Base-by-base conservation (phyloP, 495 filamentous ascomycete genomes). In the Neurospora sp. region DNA sequence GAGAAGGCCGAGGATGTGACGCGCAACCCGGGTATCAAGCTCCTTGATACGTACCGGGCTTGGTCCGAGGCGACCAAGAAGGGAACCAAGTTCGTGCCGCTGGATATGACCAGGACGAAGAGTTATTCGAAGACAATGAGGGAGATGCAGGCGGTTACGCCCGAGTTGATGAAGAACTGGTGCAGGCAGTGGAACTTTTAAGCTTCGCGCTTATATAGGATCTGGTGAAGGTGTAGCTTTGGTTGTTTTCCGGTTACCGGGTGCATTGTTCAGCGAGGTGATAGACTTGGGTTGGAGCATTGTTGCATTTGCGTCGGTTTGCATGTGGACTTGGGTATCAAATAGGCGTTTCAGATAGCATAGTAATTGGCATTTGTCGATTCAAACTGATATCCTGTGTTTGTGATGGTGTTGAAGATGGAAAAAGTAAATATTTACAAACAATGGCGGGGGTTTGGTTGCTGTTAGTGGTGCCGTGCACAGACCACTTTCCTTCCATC, bases 161-260 rank as follows among this genome's bases (percentile, higher is more conserved):
- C 72, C 2, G 79, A 80, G 16, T 74, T 86, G 78, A 85, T 88
- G 82, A 76, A 74, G 65, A 79, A 81, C 40, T 89, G 87, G 86
- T 81, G 87, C 70, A 72, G 75, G 68, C 85, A 88, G 72, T 88
- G 85, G 86, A 74, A 72, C 0, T 85, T 81, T 73, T 80, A 40
- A 71, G 27, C 27, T 27, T 27, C 27, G 2, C 27, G 27, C 27
- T 27, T 27, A 27, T 27, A 27, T 27, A 2, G 27, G 27, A 27
- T 27, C 27, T 27, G 44, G 18, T 48, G 45, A 12, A 53, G 45
- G n/a, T 9, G 45, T 5, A 10, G 42, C 3, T 53, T 53, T 5
- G 40, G 40, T 41, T 41, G 14, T 42, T 42, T 42, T 42, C 14
- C 12, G 14, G 40, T 42, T 14, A 27, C 4, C 48, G 48, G 20